These are phyloP conservation scores for Vitrella brassicaformis DNA, from an alignment of 73 alveolate genomes.

Conservation along the genomic window DNA sequence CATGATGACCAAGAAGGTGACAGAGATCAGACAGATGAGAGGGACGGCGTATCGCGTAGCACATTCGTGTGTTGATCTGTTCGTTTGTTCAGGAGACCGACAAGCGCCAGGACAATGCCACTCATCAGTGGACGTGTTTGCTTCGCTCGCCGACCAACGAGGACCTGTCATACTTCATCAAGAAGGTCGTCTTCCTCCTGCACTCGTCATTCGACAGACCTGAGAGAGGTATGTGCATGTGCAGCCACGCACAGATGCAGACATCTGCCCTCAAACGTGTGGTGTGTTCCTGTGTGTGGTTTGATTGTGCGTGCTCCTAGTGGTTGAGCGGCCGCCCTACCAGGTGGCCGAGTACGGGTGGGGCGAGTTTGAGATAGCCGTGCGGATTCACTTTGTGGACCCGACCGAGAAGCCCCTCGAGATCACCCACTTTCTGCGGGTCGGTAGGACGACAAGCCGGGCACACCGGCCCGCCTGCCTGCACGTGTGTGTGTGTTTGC, in stretches of 20 bases:
- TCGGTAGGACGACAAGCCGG: too few species aligned
- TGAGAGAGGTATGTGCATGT: slow-evolving; percentile 33
- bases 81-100: too few species aligned
- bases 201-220: slow-evolving; percentile 75
- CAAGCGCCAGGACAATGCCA: slow-evolving; percentile 42
- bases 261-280: slow-evolving; percentile 10
- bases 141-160: slow-evolving; percentile 81
- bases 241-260: slow-evolving; percentile 13
- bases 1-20: neutral
- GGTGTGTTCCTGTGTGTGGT: too few species aligned
- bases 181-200: slow-evolving; percentile 72
- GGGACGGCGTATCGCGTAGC: too few species aligned
- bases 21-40: too few species aligned
- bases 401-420: slow-evolving; percentile 72
- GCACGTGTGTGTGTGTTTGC: too few species aligned
- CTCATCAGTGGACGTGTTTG: slow-evolving; percentile 84
- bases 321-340: too few species aligned
- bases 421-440: slow-evolving; percentile 59
- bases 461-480: too few species aligned
- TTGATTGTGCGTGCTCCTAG: too few species aligned
- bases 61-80: too few species aligned
- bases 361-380: slow-evolving; percentile 91
- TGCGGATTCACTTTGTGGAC: slow-evolving; percentile 67
- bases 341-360: slow-evolving; percentile 87
- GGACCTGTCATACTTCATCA: slow-evolving; percentile 69